These are phyloP conservation scores for Verticillium nonalfalfae DNA, from an alignment of 2,329 filamentous ascomycete species.

Conservation along the genomic window DNA sequence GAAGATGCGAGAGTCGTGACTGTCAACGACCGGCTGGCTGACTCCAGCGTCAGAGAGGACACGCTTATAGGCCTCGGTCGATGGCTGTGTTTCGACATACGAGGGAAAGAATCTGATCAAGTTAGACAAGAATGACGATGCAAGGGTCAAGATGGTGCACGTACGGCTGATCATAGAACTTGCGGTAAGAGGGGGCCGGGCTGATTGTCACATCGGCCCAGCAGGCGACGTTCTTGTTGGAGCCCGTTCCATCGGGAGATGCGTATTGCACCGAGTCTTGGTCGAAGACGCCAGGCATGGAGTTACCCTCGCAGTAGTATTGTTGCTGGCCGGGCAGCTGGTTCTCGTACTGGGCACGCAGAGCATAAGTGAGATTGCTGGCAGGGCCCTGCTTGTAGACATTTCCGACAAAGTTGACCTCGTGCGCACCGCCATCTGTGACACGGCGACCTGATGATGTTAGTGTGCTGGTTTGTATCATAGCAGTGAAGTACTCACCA, in stretches of 20 bases:
- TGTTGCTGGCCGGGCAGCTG: constrained; percentile 22
- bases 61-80: constrained; percentile 25
- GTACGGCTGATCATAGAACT: constrained; percentile 13
- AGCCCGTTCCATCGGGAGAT: constrained; percentile 16
- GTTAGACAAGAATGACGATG: not conserved
- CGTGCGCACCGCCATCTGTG: constrained; percentile 23
- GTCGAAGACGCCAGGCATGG: constrained; percentile 21
- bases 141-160: not conserved
- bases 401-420: constrained; percentile 25
- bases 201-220: constrained; percentile 21
- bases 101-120: constrained; percentile 19
- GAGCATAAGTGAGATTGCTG: constrained; percentile 17
- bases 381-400: constrained; percentile 24
- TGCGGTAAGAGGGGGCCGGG: constrained; percentile 19
- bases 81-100: constrained; percentile 19
- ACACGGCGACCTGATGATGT: constrained; percentile 12
- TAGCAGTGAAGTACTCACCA: constrained; percentile 5
- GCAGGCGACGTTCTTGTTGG: constrained; percentile 18
- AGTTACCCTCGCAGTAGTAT: constrained; percentile 25
- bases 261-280: constrained; percentile 18
- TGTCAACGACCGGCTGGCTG: constrained; percentile 20
- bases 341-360: constrained; percentile 21
- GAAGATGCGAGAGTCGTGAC: constrained; percentile 24
- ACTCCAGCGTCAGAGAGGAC: constrained; percentile 24
- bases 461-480: not conserved